Conservation (phyloP, 148 eudicot species). For the Rhododendron ovatum region DNA sequence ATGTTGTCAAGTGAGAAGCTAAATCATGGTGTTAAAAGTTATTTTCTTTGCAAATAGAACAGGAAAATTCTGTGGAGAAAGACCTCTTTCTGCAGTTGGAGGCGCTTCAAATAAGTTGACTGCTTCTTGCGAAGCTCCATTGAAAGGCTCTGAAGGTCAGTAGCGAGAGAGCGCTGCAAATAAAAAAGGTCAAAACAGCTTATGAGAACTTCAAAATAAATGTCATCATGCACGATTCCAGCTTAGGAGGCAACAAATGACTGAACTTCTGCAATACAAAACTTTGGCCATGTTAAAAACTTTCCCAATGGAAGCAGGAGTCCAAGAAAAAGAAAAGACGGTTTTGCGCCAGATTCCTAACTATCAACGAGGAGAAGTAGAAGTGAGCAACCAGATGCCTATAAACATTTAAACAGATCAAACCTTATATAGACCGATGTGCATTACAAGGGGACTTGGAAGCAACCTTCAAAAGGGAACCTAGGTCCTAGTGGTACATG, state of each 20-base stretch:
- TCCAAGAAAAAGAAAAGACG: neutral
- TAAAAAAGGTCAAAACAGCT: neutral
- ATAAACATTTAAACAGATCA: neutral
- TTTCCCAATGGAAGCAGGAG: neutral
- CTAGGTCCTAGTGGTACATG: neutral
- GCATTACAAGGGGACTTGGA: neutral
- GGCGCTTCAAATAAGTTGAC: slow-evolving; percentile 83
- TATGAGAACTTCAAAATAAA: neutral
- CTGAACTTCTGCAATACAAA: neutral
- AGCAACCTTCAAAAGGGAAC: neutral
- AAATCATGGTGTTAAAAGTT: neutral
- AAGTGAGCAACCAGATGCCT: neutral
- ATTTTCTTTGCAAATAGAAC: neutral
- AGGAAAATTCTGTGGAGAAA: slow-evolving; percentile 11
- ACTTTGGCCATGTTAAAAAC: neutral
- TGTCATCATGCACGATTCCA: neutral
- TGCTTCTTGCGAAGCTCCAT: slow-evolving; percentile 89
- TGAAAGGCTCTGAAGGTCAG: slow-evolving; percentile 93
- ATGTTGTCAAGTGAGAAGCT: neutral
- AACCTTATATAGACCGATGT: neutral
- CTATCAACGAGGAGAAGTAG: neutral
- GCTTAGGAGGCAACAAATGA: neutral
- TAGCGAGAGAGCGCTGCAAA: slow-evolving; percentile 93
- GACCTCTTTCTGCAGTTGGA: slow-evolving; percentile 87
- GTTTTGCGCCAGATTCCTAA: neutral